These are phyloP conservation scores for Elasticomyces elasticus DNA, from an alignment of 495 filamentous ascomycete genomes.

Conservation along the genomic window DNA sequence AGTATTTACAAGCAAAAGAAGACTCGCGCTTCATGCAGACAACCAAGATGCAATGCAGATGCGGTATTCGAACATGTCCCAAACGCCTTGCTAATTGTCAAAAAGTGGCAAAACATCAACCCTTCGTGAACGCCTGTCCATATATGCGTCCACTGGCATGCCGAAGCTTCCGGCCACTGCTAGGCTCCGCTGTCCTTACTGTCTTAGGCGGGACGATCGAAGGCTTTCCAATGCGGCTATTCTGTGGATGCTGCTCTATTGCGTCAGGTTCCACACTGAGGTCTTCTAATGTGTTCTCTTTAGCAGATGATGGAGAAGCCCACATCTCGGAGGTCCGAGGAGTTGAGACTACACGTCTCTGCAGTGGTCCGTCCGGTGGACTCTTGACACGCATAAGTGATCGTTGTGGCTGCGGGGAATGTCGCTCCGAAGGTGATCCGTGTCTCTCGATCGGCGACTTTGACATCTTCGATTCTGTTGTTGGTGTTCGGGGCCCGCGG, in stretches of 20 bases:
- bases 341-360: conserved; percentile 4
- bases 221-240: not conserved
- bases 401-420: not conserved
- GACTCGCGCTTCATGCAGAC: not conserved
- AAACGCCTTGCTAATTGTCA: conserved; percentile 2
- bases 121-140: conserved; percentile 1
- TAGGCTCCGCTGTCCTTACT: not conserved
- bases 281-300: not conserved
- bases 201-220: not conserved
- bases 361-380: conserved; percentile 4
- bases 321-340: conserved; percentile 1
- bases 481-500: not conserved
- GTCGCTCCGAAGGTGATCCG: not conserved
- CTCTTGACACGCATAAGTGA: conserved; percentile 7
- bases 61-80: not conserved
- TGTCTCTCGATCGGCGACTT: not conserved
- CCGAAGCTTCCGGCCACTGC: not conserved
- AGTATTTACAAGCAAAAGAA: not conserved
- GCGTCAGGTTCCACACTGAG: conserved; percentile 2
- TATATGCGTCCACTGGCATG: conserved; percentile 6
- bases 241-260: not conserved
- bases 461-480: not conserved
- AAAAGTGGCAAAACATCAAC: not conserved
- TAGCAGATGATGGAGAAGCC: not conserved
- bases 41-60: not conserved